Evolutionary conservation across 2,329 filamentous ascomycete species (phyloP), one percentile per base, ranked within the genome.

Genomic region (Colletotrichum brevisporum): DNA sequence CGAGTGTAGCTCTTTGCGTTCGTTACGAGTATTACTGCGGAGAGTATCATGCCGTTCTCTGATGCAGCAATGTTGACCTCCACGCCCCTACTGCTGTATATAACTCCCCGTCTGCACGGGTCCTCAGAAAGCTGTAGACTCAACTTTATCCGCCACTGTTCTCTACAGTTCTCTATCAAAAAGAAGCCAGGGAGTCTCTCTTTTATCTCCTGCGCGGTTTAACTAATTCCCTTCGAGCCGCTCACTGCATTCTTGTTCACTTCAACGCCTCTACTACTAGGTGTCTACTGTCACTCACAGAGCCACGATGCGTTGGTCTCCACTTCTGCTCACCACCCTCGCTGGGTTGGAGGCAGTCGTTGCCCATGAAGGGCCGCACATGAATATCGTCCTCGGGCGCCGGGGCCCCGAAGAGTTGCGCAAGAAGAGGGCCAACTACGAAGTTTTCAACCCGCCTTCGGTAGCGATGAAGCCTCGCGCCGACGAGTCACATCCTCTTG

Each of bases 281-380:
- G 21, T 4, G 16, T 8, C 15, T 21, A 45, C 21, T 27, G 24
- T 39, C n/a, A 48, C 21, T 39, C 27, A 52, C 57, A 62, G 50
- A 52, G 13, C 56, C 54, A 71, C 51, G 13, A 78, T 78, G 76
- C 76, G 72, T 70, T 61, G 75, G 66, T 73, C 71, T 12, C 66
- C 67, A 26, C 63, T 71, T 31, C 57, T 78, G 16, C 70, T 78
- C 4, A 73, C 73, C 52, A 71, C 73, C 61, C 75, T 71, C 5
- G 51, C 75, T 8, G 74, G 74, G 62, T 48, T 75, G 59, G 75
- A 71, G 13, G 62, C 70, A 10, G 76, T 73, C 45, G 77, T 79
- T 50, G 74, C 73, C 53, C 69, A 73, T 43, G 71, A 79, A 47
- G 72, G 70, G 48, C 71, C 73, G 50, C 72, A 54, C 15, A 57